phyloP scores from a whole-genome alignment of 129 eudicot species.

The Pseudognaphalium luteoalbum region DNA sequence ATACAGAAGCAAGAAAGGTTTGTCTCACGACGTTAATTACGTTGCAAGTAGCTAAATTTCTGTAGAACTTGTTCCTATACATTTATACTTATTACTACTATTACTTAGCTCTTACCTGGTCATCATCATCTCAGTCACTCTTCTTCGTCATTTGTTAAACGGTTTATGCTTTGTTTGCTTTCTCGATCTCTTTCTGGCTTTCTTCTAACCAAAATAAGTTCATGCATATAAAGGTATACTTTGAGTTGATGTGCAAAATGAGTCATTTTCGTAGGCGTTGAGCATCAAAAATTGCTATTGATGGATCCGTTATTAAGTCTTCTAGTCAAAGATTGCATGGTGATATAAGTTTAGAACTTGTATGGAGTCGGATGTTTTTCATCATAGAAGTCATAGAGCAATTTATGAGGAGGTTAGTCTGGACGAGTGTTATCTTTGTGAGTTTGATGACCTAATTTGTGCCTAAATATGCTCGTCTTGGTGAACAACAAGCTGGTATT shows the following conservation, averaged over 20 bases:
- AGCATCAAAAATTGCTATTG: background rate
- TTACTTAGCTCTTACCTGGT: background rate
- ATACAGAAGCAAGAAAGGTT: conserved; percentile 96
- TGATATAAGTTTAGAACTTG: background rate
- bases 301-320: background rate
- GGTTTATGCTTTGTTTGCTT: background rate
- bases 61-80: background rate
- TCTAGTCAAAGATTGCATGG: background rate
- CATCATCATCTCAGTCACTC: background rate
- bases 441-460: background rate
- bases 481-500: too few species aligned
- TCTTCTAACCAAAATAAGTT: background rate
- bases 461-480: background rate
- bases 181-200: conserved; percentile 7
- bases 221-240: background rate
- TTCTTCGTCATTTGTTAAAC: conserved; percentile 11
- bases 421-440: background rate
- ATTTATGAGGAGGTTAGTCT: background rate
- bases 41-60: background rate
- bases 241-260: background rate
- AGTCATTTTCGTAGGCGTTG: conserved; percentile 8
- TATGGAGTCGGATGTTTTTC: background rate
- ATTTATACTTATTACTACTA: background rate
- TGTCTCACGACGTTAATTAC: conserved; percentile 13
- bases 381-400: background rate